Evolutionary conservation across 202 grass and related monocot genomes (phyloP), one percentile per base, ranked within the genome.

Genomic region (Brachypodium distachyon): DNA sequence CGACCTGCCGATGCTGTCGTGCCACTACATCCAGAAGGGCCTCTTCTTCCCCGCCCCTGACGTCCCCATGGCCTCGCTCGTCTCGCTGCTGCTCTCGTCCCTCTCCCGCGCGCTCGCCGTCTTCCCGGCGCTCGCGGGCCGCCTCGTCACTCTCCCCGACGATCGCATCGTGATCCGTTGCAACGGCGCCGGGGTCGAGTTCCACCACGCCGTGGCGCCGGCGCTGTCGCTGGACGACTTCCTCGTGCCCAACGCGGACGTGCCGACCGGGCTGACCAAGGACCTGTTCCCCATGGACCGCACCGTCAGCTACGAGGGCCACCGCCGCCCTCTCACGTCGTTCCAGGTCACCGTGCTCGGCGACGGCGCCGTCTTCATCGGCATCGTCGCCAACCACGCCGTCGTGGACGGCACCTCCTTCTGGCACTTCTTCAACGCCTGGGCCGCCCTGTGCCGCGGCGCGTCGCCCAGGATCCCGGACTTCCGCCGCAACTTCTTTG

Each of bases 21-120:
- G 96, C 96, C 92, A 99, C 78, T 99, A 96, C 78, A 99, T 99
- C 81, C 96, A 99, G 82, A 99, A 99, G 75, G 96, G 96, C 17
- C 90, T 99, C 76, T 93, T 99, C 78, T 93, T 96, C 81, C 76
- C 92, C 1, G 73, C 61, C 7, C 87, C 96, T 14, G 70, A 86
- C 33, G 48, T 85, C 19, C 83, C 92, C 64, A 81, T 89, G 70
- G 23, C 90, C 3, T 70, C 82, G 4, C 81, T 99, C 37, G 33
- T 93, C 23, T 81, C 92, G 31, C 67, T 91, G 12, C 88, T 99
- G 57, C 44, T 65, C 18, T 87, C 92, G 18, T 86, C 92, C 61
- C 87, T 99, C 14, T 85, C 96, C 12, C 87, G 76, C 41, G 80
- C 87, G 25, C 90, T 99, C 58, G 70, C 83, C 66, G 44, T 77